Evolutionary conservation across 768 basidiomycete genomes (phyloP), one percentile per base, ranked within the genome.

Genomic region (Tylopilus sp.): DNA sequence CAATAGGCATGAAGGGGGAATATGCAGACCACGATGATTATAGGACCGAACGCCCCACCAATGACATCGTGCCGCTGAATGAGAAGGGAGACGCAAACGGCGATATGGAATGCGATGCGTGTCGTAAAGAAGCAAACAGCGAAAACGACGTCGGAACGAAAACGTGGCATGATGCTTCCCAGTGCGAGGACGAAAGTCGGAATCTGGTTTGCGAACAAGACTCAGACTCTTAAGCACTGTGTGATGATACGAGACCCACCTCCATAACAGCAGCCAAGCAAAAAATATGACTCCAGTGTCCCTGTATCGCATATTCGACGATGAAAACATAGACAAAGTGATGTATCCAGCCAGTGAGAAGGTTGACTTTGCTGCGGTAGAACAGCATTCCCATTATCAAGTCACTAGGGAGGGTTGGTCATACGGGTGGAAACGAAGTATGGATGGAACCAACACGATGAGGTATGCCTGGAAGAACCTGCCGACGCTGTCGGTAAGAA

Each of bases 331-430:
- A 79, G 23, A 70, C 53, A 1, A 68, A 56, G 57, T 79, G 77
- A 47, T 81, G 79, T 20, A 79, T 67, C 80, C 80, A 81, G 3
- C 80, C 80, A n/a, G 76, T 78, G 30, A 79, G 58, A 1, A 79
- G 41, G n/a, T 76, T 77, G 48, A 80, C 51, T 39, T 73, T 74
- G 44, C 70, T 68, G 11, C 69, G 73, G 60, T 82, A 82, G 55
- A 74, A 71, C 45, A 75, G 26, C 46, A 65, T 62, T 20, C 80
- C 81, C 35, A 79, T 60, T 3, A 69, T 52, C 44, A 81, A 62
- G 65, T 82, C 76, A 47, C 76, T 78, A 53, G 41, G 46, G 22
- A 18, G 41, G 35, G 49, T 52, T 53, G 48, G 56, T 52, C 18
- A 59, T 48, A 45, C 20, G 23, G 47, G 42, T 39, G 38, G 21